Evolutionary conservation across 192 early-diverging fungal genomes (phyloP), one percentile per base, ranked within the genome.

Genomic region (Coemansia sp.): DNA sequence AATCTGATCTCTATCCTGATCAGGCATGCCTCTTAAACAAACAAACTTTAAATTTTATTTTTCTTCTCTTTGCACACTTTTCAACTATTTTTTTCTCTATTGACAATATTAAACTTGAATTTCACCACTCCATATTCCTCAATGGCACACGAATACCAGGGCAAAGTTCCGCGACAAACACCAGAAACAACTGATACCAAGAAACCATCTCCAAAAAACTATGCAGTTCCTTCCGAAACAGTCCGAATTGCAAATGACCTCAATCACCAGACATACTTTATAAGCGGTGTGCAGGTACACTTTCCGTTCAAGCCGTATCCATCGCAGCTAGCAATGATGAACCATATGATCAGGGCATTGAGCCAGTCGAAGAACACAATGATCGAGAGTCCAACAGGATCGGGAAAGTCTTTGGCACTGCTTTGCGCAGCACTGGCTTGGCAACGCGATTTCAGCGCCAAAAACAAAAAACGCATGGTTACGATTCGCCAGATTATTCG

Each of bases 331-430:
- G 75, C 66, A 3, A 85, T 92, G 78, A 92, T 92, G 90, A 77
- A 75, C 67, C 87, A 85, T 64, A 86, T 92, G 73, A 74, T 88
- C 15, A 68, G 78, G 3, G 85, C 87, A 2, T 66, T 89, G 15
- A 85, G 84, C 48, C 68, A 62, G 11, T 41, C 78, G 4, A 66
- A 88, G 45, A 89, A 93, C 68, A 86, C 88, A 0, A 77, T 94
- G 61, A 79, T 92, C n/a, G 90, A 92, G 51, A 88, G 87, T 34
- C 88, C 90, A 2, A 91, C 90, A 2, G 93, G 93, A 1, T 92
- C 93, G 9, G 93, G 93, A 35, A 95, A 95, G 68, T 90, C 91
- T 3, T 64, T 95, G 34, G 89, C 89, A 0, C 63, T 95, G 34
- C 69, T 95, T 18, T 91, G 91, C 64, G 85, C 91, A 1, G 74